phyloP scores from a whole-genome alignment of 805 yeast species.

The Kluyveromyces nonfermentans region DNA sequence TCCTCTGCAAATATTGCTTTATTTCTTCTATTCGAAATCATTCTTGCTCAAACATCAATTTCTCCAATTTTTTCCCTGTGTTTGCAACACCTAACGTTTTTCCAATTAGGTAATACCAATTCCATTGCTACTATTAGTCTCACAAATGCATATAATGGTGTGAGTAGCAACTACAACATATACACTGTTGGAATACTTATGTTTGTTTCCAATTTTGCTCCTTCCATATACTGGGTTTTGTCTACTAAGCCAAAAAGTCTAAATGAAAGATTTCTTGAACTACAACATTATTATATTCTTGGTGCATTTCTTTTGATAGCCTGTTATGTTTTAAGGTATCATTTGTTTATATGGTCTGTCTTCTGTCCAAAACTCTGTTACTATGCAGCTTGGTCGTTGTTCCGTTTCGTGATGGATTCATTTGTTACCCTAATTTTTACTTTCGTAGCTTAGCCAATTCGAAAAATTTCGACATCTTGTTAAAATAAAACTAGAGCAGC shows the following conservation, averaged over 20 bases:
- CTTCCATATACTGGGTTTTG: constrained; percentile 74
- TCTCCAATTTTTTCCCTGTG: constrained; percentile 20
- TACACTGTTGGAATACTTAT: constrained; percentile 67
- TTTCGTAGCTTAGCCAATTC: neutral
- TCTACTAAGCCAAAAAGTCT: constrained; percentile 23
- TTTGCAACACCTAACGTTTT: constrained; percentile 70
- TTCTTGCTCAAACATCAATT: constrained; percentile 10
- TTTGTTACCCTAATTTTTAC: neutral
- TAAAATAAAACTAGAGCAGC: too few relatives aligned
- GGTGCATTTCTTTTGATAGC: constrained; percentile 54
- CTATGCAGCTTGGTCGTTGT: constrained; percentile 63
- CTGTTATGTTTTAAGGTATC: constrained; percentile 69
- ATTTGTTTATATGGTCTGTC: constrained; percentile 94
- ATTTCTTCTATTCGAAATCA: constrained; percentile 32
- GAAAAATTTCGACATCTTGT: neutral
- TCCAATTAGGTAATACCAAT: constrained; percentile 84
- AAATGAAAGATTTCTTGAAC: constrained; percentile 24
- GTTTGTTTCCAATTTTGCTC: constrained; percentile 75
- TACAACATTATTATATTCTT: constrained; percentile 50
- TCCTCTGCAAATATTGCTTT: constrained; percentile 41
- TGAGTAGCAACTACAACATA: constrained; percentile 54
- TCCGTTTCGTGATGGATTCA: constrained; percentile 35
- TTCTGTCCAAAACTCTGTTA: constrained; percentile 88
- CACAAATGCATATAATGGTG: constrained; percentile 87
- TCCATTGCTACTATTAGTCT: constrained; percentile 86